Evolutionary conservation across 2,329 filamentous ascomycete species (phyloP).

Genomic region (Ophiosphaerella narmari): DNA sequence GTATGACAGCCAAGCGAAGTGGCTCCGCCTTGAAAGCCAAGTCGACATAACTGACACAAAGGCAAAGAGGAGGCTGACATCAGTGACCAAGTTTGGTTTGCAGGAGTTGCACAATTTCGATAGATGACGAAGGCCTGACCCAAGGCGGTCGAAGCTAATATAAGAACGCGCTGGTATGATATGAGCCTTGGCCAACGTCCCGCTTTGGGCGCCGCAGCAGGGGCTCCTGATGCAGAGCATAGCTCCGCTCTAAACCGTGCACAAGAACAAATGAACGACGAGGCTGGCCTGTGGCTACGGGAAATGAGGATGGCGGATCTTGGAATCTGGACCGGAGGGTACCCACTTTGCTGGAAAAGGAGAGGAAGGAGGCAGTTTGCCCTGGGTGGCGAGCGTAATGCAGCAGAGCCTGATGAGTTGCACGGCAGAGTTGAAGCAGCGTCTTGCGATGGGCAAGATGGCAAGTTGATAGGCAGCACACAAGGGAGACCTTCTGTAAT

Average conservation of each 20-base stretch:
- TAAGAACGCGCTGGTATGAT: slow-evolving; percentile 16
- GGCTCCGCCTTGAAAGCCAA: neutral
- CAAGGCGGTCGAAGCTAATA: slow-evolving; percentile 18
- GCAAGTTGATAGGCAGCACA: slow-evolving; percentile 2
- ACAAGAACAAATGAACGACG: slow-evolving; percentile 26
- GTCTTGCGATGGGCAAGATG: neutral
- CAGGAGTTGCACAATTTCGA: slow-evolving; percentile 21
- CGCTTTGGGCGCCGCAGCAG: slow-evolving; percentile 7
- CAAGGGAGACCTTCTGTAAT: neutral
- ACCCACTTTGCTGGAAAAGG: slow-evolving; percentile 18
- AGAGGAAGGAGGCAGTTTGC: slow-evolving; percentile 14
- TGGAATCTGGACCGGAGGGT: slow-evolving; percentile 19
- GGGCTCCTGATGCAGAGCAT: slow-evolving; percentile 19
- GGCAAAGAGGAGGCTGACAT: slow-evolving; percentile 15
- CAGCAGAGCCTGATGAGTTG: slow-evolving; percentile 5
- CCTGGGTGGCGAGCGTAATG: slow-evolving; percentile 4
- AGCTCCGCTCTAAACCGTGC: slow-evolving; percentile 22
- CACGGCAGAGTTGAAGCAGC: slow-evolving; percentile 3
- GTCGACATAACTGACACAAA: neutral
- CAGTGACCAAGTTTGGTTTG: slow-evolving; percentile 1
- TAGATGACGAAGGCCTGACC: slow-evolving; percentile 12
- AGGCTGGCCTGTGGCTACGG: slow-evolving; percentile 31
- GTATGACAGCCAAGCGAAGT: neutral
- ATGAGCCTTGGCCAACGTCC: slow-evolving; percentile 12
- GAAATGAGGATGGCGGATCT: slow-evolving; percentile 37